Conservation (phyloP, 2,329 filamentous ascomycete species). For the Malbranchea zuffiana region DNA sequence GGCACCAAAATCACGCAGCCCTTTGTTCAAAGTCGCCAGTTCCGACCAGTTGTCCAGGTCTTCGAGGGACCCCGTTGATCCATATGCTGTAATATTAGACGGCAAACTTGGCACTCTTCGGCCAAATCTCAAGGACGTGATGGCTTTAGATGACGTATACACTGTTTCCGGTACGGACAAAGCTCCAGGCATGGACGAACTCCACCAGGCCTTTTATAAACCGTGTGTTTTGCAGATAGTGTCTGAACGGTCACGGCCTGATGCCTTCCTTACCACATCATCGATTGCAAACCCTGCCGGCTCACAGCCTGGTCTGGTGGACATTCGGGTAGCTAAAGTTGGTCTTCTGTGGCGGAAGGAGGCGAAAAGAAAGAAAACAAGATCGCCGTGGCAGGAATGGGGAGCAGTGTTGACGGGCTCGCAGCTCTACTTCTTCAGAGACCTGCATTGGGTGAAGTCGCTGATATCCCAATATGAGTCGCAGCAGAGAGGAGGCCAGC, state of each 20-base stretch:
- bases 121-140: constrained; percentile 81
- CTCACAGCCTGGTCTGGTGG: constrained; percentile 82
- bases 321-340: constrained; percentile 96
- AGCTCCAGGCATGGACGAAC: constrained; percentile 64
- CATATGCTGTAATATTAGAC: constrained; percentile 88
- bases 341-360: constrained; percentile 93
- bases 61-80: constrained; percentile 78
- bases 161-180: constrained; percentile 68
- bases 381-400: constrained; percentile 98
- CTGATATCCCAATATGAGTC: constrained; percentile 79
- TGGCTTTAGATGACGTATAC: constrained; percentile 86
- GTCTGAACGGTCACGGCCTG: constrained; percentile 81
- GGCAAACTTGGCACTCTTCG: constrained; percentile 71
- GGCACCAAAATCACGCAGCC: constrained; percentile 59
- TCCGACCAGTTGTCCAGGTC: constrained; percentile 54
- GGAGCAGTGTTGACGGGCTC: constrained; percentile 93
- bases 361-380: constrained; percentile 79
- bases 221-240: constrained; percentile 91
- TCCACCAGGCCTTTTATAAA: constrained; percentile 82
- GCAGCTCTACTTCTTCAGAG: constrained; percentile 92
- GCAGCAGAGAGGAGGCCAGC: constrained; percentile 66
- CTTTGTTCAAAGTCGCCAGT: constrained; percentile 55
- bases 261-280: constrained; percentile 86
- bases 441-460: constrained; percentile 82
- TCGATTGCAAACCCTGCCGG: constrained; percentile 75